phyloP scores from a whole-genome alignment of 805 yeast species.

The Metschnikowia bowlesiae region DNA sequence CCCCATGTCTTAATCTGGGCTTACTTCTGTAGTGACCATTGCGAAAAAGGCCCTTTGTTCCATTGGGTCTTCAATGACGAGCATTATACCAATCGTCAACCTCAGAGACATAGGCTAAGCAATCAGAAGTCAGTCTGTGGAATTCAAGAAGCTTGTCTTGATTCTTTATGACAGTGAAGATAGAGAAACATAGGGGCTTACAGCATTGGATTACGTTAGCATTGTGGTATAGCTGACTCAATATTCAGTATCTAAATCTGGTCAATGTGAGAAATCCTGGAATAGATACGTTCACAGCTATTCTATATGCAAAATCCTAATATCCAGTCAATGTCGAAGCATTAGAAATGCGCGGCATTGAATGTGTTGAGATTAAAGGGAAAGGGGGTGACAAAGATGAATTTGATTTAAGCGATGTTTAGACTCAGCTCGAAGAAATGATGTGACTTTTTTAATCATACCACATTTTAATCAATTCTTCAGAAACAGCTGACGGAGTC shows the following conservation, averaged over 20 bases:
- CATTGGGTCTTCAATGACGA: slow-evolving; percentile 86
- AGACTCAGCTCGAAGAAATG: not conserved
- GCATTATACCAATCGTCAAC: slow-evolving; percentile 73
- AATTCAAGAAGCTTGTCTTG: slow-evolving; percentile 46
- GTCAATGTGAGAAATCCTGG: slow-evolving; percentile 26
- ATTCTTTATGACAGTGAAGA: slow-evolving; percentile 72
- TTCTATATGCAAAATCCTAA: slow-evolving; percentile 50
- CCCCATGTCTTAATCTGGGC: slow-evolving; percentile 67
- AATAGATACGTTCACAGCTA: slow-evolving; percentile 55
- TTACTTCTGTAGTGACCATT: slow-evolving; percentile 44
- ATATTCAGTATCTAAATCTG: slow-evolving; percentile 42
- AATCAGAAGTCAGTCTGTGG: slow-evolving; percentile 26
- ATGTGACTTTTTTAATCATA: slow-evolving; percentile 53
- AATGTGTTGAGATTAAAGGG: slow-evolving; percentile 40
- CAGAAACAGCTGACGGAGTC: slow-evolving; percentile 98
- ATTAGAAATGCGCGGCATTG: slow-evolving; percentile 42
- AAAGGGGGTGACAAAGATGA: slow-evolving; percentile 18
- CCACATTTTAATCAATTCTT: slow-evolving; percentile 97
- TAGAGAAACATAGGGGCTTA: slow-evolving; percentile 72
- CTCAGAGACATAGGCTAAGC: slow-evolving; percentile 70
- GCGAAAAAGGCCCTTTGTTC: slow-evolving; percentile 65
- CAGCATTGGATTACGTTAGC: slow-evolving; percentile 54
- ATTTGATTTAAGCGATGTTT: slow-evolving; percentile 44
- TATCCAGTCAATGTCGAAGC: slow-evolving; percentile 45
- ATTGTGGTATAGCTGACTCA: slow-evolving; percentile 52